Conservation (phyloP, 2,329 filamentous ascomycete genomes). For the Teratosphaeria destructans region DNA sequence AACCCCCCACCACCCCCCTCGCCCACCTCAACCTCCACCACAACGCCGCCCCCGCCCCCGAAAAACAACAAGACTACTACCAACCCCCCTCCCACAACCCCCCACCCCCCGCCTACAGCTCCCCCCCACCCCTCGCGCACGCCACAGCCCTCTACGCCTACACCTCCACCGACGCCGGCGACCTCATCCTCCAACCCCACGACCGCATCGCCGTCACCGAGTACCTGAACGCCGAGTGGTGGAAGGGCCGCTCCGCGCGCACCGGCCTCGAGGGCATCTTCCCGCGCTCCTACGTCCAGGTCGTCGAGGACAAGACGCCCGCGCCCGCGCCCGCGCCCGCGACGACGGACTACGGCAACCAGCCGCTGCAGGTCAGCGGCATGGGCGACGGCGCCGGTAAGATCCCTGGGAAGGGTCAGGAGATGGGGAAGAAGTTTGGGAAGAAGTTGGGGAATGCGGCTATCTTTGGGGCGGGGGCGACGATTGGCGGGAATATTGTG, state of each 20-base stretch:
- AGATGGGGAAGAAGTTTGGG: constrained; percentile 84
- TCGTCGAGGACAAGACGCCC: constrained; percentile 54
- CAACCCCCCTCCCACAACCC: constrained; percentile 27
- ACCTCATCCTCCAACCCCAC: constrained; percentile 69
- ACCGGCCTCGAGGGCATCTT: constrained; percentile 87
- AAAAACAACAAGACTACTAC: constrained; percentile 27
- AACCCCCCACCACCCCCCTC: constrained; percentile 19
- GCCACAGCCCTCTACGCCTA: constrained; percentile 80
- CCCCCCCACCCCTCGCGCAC: constrained; percentile 36
- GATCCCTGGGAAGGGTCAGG: constrained; percentile 47
- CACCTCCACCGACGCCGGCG: constrained; percentile 66
- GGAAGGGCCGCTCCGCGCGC: constrained; percentile 77
- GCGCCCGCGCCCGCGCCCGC: constrained; percentile 45
- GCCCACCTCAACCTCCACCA: constrained; percentile 24
- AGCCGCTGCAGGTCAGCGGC: constrained; percentile 65
- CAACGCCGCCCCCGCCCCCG: constrained; percentile 8
- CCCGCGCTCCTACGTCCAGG: constrained; percentile 75
- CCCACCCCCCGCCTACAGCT: constrained; percentile 46
- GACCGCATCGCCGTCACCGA: constrained; percentile 73
- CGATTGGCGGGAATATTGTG: constrained; percentile 79
- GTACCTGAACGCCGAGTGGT: constrained; percentile 97
- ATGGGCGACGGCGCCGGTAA: constrained; percentile 37
- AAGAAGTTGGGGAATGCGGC: constrained; percentile 83
- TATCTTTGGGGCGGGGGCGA: constrained; percentile 87
- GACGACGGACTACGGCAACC: constrained; percentile 44